These are phyloP conservation scores for Pythium apleroticum DNA, from an alignment of 352 stramenopile species.

Conservation along the genomic window DNA sequence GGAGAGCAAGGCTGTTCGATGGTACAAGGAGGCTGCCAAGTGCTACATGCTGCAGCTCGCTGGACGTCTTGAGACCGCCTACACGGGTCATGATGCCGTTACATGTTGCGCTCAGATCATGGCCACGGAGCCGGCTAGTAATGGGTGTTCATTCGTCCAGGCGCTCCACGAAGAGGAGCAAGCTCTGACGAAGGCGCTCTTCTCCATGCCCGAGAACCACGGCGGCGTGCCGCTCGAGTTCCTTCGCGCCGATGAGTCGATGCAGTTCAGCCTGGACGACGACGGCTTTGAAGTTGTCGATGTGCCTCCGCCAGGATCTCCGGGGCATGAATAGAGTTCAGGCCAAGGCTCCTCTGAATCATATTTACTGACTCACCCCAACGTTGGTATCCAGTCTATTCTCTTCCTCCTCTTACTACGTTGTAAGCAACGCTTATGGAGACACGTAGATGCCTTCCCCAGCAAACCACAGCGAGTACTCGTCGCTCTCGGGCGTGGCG, in stretches of 20 bases:
- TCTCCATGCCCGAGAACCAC: constrained; percentile 71
- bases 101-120: constrained; percentile 43
- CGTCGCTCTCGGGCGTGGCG: constrained; percentile 42
- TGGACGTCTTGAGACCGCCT: constrained; percentile 41
- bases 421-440: background rate
- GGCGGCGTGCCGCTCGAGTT: constrained; percentile 71
- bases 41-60: constrained; percentile 76
- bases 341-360: background rate
- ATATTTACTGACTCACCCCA: constrained; percentile 11
- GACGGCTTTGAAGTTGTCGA: constrained; percentile 82
- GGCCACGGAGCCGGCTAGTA: constrained; percentile 8
- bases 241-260: constrained; percentile 65
- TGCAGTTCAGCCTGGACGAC: constrained; percentile 76
- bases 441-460: constrained; percentile 80
- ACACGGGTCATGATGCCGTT: constrained; percentile 44
- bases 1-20: constrained; percentile 64
- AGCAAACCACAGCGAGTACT: constrained; percentile 73
- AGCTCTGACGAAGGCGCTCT: constrained; percentile 53
- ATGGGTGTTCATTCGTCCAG: constrained; percentile 47
- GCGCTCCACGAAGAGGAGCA: constrained; percentile 50
- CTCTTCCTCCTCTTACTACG: background rate
- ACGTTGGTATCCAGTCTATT: background rate
- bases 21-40: constrained; percentile 64
- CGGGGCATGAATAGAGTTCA: background rate
- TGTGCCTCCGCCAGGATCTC: background rate